These are phyloP conservation scores for Babesia bovis DNA, from an alignment of 169 alveolate genomes.

Conservation along the genomic window DNA sequence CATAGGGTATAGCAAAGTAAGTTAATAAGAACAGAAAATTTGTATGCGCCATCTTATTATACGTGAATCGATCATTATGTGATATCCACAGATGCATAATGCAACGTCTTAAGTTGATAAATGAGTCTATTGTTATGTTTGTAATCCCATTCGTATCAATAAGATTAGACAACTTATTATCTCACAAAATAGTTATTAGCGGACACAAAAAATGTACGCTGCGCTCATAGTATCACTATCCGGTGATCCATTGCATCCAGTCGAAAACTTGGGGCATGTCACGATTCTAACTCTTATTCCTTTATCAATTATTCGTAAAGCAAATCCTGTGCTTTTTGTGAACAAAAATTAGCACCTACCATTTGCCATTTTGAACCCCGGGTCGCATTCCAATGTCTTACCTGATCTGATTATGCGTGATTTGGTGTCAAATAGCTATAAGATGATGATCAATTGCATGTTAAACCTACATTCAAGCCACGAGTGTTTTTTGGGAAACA, in stretches of 20 bases:
- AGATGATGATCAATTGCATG: neutral
- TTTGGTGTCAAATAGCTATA: neutral
- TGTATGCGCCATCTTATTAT: neutral
- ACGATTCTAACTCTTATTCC: neutral
- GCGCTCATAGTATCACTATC: neutral
- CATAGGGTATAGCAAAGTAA: neutral
- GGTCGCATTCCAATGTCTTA: neutral
- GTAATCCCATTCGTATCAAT: too few relatives aligned
- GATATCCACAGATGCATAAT: neutral
- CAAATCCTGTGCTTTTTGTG: constrained; percentile 6
- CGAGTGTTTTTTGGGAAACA: constrained; percentile 43
- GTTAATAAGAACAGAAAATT: neutral
- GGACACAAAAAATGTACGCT: constrained; percentile 16
- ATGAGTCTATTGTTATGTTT: constrained; percentile 22
- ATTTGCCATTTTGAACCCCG: constrained; percentile 2
- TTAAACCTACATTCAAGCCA: constrained; percentile 27
- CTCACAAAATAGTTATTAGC: neutral
- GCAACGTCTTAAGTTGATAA: neutral
- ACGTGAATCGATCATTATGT: neutral
- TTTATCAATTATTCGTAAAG: neutral
- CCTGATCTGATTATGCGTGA: neutral
- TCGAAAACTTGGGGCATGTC: constrained; percentile 8
- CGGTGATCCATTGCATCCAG: constrained; percentile 11
- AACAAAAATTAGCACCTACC: neutral
- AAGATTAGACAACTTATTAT: too few relatives aligned